Base-by-base conservation (phyloP, 257 asterid species). In the Solanum pinnatisectum region DNA sequence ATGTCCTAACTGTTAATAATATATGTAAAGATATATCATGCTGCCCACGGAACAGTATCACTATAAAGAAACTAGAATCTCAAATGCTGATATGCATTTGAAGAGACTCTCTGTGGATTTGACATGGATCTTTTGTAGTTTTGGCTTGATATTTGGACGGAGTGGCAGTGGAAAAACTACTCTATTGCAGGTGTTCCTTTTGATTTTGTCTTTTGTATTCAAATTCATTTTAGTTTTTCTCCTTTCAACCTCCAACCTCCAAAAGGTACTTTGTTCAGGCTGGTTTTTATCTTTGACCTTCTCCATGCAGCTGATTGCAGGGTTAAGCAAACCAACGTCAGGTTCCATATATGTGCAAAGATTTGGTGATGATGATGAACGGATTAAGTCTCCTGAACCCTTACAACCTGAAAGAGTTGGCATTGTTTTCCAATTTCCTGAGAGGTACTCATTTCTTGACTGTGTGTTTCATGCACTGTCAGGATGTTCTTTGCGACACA, bases 131-230 rank as follows among this genome's bases (percentile, higher is more conserved):
- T 74, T 87, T n/a, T 90, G 85, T 91, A 94, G 98, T 90, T 90
- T 94, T 72, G 99, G 99, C 85, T 91, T 97, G 94, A 94, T 96
- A 83, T 94, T 93, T 91, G 99, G 99, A 90, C 94, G 94, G 76
- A 97, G 99, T 89, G 99, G 99, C 88, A 97, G 98, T 74, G 99
- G 99, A 86, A 97, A 97, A 93, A 94, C 99, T 39, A 94, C 99
- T 84, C 96, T 96, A 32, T 92, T 97, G 93, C 99, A 97, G 98
- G 99, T 97, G 82, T 88, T 87, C 87, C 83, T 52, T 76, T 90
- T 85, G 18, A 18, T 89, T 49, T 39, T 52, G 30, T 42, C 1
- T 74, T 3, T 49, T 87, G 20, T 85, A 7, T 30, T 40, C 56
- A 32, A 49, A 46, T 85, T 76, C 84, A 52, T 10, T 67, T 20